Percentiles rank a stretch among this genome's conserved stretches.
Evolutionary conservation across 192 early-diverging fungal genomes (phyloP).

Genomic region (Entrophospora sp.): DNA sequence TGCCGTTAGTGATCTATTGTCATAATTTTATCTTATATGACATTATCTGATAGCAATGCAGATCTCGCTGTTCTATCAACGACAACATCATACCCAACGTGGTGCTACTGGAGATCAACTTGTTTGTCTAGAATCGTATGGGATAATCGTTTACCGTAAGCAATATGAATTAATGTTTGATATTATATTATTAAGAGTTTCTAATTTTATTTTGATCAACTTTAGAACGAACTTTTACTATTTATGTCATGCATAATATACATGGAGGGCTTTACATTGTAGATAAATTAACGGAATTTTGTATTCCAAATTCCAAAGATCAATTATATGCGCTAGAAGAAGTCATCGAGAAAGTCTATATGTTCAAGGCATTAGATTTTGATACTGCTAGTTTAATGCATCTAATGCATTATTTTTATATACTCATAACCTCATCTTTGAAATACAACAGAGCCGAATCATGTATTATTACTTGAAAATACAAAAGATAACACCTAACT

Average conservation of each 20-base stretch:
- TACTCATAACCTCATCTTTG: constrained; percentile 10
- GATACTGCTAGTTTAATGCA: neutral
- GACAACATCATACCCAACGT: constrained; percentile 2
- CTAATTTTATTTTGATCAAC: constrained; percentile 7
- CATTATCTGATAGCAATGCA: too few species aligned
- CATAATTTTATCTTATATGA: too few species aligned
- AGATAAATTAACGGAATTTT: constrained; percentile 15
- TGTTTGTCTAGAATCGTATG: constrained; percentile 9
- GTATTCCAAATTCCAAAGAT: constrained; percentile 16
- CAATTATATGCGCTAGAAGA: constrained; percentile 11
- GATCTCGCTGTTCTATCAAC: constrained; percentile 11
- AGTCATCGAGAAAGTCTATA: constrained; percentile 15
- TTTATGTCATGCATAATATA: constrained; percentile 15
- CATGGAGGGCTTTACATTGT: constrained; percentile 9
- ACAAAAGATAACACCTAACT: constrained; percentile 11
- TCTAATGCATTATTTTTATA: neutral
- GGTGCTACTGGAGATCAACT: constrained; percentile 7
- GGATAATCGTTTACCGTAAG: constrained; percentile 12
- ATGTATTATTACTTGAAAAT: constrained; percentile 1
- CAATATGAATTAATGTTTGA: neutral
- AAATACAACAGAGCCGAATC: constrained; percentile 7
- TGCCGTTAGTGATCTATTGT: too few species aligned
- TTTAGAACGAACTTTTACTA: constrained; percentile 14
- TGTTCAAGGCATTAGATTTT: constrained; percentile 14
- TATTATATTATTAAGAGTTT: neutral